Conservation (phyloP, 2,329 filamentous ascomycete species). For the Aspergillus terreus region DNA sequence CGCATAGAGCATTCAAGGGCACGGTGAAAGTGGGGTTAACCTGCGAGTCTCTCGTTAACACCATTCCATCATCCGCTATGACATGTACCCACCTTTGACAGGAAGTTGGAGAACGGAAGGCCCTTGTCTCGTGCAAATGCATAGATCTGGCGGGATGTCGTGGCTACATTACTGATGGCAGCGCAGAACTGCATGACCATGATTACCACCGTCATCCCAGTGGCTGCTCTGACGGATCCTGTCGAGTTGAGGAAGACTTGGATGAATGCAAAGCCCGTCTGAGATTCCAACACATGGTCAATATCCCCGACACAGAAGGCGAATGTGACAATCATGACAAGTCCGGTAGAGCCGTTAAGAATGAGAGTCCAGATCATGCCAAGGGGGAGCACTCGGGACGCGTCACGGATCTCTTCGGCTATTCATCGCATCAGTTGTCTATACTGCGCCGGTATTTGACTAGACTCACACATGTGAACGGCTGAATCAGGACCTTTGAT, state of each 20-base stretch:
- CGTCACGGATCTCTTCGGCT: conserved; percentile 49
- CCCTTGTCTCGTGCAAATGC: conserved; percentile 45
- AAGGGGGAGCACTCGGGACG: conserved; percentile 42
- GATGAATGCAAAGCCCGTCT: conserved; percentile 45
- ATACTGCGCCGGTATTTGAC: not conserved
- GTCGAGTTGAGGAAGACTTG: conserved; percentile 41
- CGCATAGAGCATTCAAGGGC: conserved; percentile 38
- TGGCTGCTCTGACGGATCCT: conserved; percentile 27
- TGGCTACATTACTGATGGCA: conserved; percentile 38
- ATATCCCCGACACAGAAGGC: conserved; percentile 36
- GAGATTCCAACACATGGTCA: conserved; percentile 34
- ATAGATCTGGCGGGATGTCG: conserved; percentile 39
- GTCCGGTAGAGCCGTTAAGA: conserved; percentile 43
- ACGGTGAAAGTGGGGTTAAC: conserved; percentile 36
- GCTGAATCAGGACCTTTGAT: conserved; percentile 27
- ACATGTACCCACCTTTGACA: conserved; percentile 23
- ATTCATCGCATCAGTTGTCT: conserved; percentile 12
- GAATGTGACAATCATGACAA: conserved; percentile 44
- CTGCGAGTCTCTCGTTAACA: conserved; percentile 25
- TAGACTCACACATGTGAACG: conserved; percentile 34
- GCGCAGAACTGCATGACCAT: conserved; percentile 37
- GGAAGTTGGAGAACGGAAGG: conserved; percentile 39
- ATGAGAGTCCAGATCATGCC: conserved; percentile 45
- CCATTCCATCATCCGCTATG: too few relatives aligned
- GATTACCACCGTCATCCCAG: conserved; percentile 39